These are phyloP conservation scores for Spathaspora hagerdaliae DNA, from an alignment of 805 yeast genomes.

Conservation along the genomic window DNA sequence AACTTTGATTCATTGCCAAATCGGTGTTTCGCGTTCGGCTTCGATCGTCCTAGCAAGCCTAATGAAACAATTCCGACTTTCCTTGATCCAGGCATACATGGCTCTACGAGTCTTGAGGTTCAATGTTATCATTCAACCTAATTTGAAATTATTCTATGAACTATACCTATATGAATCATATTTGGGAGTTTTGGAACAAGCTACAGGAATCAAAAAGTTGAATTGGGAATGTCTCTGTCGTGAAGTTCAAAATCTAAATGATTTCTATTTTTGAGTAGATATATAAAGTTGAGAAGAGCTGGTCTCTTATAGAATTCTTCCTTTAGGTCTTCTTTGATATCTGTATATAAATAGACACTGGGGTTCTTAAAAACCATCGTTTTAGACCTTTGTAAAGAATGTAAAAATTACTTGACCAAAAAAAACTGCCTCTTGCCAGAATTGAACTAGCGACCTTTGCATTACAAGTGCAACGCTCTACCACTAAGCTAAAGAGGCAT, in stretches of 20 bases:
- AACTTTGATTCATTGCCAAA: constrained; percentile 35
- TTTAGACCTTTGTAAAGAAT: no score
- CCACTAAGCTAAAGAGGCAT: constrained; percentile 74
- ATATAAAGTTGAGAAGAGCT: not conserved
- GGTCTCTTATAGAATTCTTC: no score
- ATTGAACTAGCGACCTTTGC: constrained; percentile 96
- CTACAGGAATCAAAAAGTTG: constrained; percentile 10
- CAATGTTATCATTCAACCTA: constrained; percentile 41
- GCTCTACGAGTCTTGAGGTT: constrained; percentile 35
- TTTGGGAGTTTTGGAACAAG: constrained; percentile 12
- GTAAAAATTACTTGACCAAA: no score
- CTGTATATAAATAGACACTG: not conserved
- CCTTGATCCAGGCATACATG: constrained; percentile 32
- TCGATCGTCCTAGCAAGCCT: constrained; percentile 36
- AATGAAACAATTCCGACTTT: constrained; percentile 28
- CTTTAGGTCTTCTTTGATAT: not conserved
- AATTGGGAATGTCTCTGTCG: constrained; percentile 28
- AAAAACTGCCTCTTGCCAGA: constrained; percentile 61
- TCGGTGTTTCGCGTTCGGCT: constrained; percentile 43
- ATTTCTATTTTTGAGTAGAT: constrained; percentile 13
- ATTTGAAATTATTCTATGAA: constrained; percentile 35
- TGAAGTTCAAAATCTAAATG: constrained; percentile 26
- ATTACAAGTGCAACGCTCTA: constrained; percentile 99
- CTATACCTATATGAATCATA: constrained; percentile 25
- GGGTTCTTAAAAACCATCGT: no score